A percentile compares a stretch with the other conserved stretches of the same genome.
These are phyloP conservation scores for Funneliformis geosporum DNA, from an alignment of 192 early-diverging fungal genomes.

Conservation along the genomic window DNA sequence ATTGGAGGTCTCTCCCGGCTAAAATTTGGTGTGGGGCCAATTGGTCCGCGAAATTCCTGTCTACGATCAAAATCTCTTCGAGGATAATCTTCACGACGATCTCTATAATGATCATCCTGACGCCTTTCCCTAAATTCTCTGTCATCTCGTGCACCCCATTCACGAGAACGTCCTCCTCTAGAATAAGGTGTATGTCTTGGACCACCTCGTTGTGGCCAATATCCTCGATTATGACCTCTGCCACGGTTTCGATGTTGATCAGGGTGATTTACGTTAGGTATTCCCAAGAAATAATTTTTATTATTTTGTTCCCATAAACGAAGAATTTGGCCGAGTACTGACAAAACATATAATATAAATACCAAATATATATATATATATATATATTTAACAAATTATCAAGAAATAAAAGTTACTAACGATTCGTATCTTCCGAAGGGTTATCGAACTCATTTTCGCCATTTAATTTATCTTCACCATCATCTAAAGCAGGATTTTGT, in stretches of 20 bases:
- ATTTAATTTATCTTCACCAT: neutral
- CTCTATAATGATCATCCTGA: conserved; percentile 47
- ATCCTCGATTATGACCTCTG: conserved; percentile 36
- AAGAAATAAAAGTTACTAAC: neutral
- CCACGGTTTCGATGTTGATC: conserved; percentile 25
- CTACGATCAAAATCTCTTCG: conserved; percentile 44
- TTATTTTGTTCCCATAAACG: conserved; percentile 38
- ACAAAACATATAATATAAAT: neutral
- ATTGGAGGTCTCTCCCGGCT: conserved; percentile 40
- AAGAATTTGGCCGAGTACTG: conserved; percentile 31
- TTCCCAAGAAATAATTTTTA: conserved; percentile 16
- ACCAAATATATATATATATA: neutral
- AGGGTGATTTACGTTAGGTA: neutral
- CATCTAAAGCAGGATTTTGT: neutral
- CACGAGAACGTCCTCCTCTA: conserved; percentile 25
- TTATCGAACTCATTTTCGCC: neutral
- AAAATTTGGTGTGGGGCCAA: conserved; percentile 34
- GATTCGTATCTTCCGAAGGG: neutral
- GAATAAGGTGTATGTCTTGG: conserved; percentile 35
- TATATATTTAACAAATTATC: neutral
- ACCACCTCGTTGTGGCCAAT: conserved; percentile 34
- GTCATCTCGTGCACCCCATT: conserved; percentile 31
- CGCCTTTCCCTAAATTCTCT: conserved; percentile 46
- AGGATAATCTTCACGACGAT: conserved; percentile 47
- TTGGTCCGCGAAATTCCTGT: conserved; percentile 35